These are phyloP conservation scores for Bruguiera hainesii DNA, from an alignment of 441 rosid species.

Conservation along the genomic window DNA sequence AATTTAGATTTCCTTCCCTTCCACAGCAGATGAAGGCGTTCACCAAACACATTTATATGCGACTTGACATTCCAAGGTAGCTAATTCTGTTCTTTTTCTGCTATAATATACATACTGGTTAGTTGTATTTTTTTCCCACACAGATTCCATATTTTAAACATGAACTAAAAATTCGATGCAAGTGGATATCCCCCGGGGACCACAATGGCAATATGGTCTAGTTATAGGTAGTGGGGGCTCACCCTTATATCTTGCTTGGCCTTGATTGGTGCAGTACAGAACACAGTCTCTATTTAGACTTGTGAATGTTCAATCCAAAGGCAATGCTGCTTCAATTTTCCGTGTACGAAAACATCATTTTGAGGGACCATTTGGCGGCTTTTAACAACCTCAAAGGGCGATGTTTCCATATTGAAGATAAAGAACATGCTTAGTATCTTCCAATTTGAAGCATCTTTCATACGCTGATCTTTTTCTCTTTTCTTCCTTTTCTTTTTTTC, in stretches of 20 bases:
- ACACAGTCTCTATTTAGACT: background rate
- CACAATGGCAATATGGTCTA: no score
- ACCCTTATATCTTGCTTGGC: background rate
- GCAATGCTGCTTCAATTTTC: background rate
- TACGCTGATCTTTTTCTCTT: constrained; percentile 1
- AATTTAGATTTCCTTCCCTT: no score
- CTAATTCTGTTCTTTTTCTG: no score
- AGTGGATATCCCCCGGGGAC: no score
- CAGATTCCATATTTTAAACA: no score
- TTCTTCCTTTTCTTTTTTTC: background rate
- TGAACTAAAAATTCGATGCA: no score
- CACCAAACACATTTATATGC: no score
- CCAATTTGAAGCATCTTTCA: background rate
- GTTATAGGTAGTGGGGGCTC: background rate
- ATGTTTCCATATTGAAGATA: background rate
- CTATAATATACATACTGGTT: no score
- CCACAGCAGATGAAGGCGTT: no score
- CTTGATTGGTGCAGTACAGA: background rate
- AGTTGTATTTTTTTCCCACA: no score
- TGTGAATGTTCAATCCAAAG: background rate
- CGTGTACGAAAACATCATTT: background rate
- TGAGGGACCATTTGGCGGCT: background rate
- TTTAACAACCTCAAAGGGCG: background rate
- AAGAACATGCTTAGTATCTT: constrained; percentile 14
- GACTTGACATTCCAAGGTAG: no score